These are phyloP conservation scores for Cystobasidium ongulense DNA, from an alignment of 768 basidiomycete genomes.

Conservation along the genomic window DNA sequence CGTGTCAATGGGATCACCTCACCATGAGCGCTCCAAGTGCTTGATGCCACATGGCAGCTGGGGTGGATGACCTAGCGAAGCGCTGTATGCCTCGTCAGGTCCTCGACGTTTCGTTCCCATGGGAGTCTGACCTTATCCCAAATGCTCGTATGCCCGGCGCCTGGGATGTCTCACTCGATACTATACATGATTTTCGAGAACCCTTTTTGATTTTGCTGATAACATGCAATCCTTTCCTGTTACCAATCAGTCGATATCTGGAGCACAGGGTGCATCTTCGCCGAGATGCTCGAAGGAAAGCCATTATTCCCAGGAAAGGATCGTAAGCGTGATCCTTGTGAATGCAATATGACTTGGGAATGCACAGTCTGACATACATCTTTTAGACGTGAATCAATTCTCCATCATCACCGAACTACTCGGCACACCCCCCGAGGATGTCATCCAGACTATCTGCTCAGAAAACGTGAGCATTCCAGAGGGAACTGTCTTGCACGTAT, in stretches of 20 bases:
- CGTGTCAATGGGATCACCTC: no score
- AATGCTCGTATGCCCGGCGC: no score
- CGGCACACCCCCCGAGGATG: slow-evolving; percentile 98
- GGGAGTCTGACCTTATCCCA: not conserved
- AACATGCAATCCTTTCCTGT: not conserved
- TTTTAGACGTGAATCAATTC: slow-evolving; percentile 93
- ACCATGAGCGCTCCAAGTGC: no score
- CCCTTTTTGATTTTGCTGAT: no score
- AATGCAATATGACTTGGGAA: not conserved
- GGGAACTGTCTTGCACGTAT: not conserved
- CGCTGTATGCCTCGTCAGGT: not conserved
- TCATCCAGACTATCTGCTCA: slow-evolving; percentile 95
- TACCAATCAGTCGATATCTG: slow-evolving; percentile 74
- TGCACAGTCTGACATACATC: not conserved
- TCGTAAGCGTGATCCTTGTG: slow-evolving; percentile 56
- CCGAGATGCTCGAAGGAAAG: slow-evolving; percentile 98
- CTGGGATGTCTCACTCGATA: no score
- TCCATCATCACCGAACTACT: slow-evolving; percentile 97
- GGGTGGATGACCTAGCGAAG: no score
- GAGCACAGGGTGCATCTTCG: slow-evolving; percentile 99
- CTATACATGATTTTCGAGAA: no score
- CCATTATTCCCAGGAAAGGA: slow-evolving; percentile 99
- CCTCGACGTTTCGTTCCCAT: not conserved
- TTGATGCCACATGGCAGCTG: no score
- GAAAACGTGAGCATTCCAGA: slow-evolving; percentile 65